phyloP scores from a whole-genome alignment of 306 rosid species.

The Cucurbita pepo region DNA sequence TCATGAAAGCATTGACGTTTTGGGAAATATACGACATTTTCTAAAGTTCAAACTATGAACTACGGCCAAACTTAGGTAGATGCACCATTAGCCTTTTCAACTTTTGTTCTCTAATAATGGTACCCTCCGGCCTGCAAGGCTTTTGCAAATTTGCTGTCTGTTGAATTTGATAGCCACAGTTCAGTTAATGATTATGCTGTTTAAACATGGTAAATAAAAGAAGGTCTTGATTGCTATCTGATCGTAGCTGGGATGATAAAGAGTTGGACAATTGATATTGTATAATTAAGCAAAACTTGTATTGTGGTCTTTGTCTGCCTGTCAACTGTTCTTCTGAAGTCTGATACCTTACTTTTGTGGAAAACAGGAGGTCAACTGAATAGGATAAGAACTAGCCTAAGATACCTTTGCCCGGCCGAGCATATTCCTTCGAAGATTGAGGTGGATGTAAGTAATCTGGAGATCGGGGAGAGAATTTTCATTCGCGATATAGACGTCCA shows the following conservation, averaged over 20 bases:
- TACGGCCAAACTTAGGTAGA: background rate
- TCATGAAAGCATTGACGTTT: background rate
- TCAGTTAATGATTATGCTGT: background rate
- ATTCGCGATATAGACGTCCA: conserved; percentile 49
- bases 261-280: background rate
- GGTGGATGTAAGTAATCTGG: conserved; percentile 76
- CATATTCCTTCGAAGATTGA: conserved; percentile 71
- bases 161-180: background rate
- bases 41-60: background rate
- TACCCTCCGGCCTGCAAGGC: background rate
- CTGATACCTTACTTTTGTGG: conserved; percentile 3
- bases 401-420: conserved; percentile 55
- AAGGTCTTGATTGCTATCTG: background rate
- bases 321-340: background rate
- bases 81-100: background rate
- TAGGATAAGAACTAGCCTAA: conserved; percentile 59
- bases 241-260: background rate
- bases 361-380: conserved; percentile 54
- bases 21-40: background rate
- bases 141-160: background rate
- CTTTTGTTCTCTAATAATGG: background rate
- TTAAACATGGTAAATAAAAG: background rate
- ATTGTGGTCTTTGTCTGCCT: background rate
- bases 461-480: conserved; percentile 57
- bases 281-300: background rate